Conservation (phyloP, 2,329 filamentous ascomycete genomes). For the Trichoderma arundinaceum region DNA sequence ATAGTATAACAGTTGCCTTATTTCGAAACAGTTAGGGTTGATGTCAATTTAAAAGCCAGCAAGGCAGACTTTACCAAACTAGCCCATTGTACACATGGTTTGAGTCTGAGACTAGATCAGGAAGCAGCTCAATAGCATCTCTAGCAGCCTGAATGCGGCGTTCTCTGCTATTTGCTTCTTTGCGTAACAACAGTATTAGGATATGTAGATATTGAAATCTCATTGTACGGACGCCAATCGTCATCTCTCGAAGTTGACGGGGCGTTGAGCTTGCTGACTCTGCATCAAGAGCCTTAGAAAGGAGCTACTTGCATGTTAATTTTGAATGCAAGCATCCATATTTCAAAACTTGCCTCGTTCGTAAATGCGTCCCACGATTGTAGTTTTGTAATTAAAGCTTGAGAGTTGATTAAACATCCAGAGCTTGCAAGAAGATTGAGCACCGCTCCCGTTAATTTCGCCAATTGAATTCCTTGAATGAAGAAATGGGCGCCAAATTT, state of each 20-base stretch:
- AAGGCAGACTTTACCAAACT: neutral
- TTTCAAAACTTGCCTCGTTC: neutral
- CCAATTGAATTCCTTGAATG: conserved; percentile 6
- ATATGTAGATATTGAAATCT: conserved; percentile 24
- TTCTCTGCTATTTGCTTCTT: neutral
- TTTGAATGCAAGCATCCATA: too few species aligned
- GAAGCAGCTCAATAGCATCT: conserved; percentile 21
- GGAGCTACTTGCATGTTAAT: neutral
- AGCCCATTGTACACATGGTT: conserved; percentile 29
- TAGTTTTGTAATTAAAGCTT: neutral
- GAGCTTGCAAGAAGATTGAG: neutral
- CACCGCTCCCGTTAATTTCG: neutral
- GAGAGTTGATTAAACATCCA: too few species aligned
- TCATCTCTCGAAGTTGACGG: conserved; percentile 11
- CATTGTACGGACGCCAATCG: conserved; percentile 11
- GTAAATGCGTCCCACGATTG: conserved; percentile 3
- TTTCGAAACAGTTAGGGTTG: neutral
- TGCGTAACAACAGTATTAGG: conserved; percentile 16
- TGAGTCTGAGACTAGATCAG: conserved; percentile 20
- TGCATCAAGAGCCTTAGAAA: neutral
- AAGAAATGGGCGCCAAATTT: conserved; percentile 11
- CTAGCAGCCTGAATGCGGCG: conserved; percentile 3
- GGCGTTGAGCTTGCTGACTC: neutral
- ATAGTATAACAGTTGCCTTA: conserved; percentile 25
- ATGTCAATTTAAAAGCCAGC: too few species aligned